These are phyloP conservation scores for Arabidopsis lyrata DNA, from an alignment of 441 rosid species.

Conservation along the genomic window DNA sequence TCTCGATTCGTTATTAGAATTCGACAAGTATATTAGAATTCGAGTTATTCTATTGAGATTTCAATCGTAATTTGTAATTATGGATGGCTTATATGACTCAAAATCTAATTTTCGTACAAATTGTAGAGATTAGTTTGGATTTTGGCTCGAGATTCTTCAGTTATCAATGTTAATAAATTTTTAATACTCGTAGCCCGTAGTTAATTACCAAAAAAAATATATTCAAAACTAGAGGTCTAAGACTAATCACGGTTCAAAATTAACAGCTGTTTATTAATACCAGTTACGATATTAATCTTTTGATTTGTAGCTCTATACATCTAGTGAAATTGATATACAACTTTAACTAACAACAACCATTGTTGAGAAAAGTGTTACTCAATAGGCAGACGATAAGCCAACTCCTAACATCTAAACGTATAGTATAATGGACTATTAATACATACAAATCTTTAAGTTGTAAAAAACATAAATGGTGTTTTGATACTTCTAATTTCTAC, in stretches of 20 bases:
- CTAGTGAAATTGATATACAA: background rate
- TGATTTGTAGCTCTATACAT: slow-evolving; percentile 9
- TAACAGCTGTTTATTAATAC: background rate
- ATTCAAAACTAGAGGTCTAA: background rate
- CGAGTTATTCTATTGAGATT: too few species aligned
- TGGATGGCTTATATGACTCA: too few species aligned
- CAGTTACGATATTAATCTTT: background rate
- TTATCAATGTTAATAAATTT: background rate
- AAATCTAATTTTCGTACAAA: too few species aligned
- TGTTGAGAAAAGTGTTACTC: background rate
- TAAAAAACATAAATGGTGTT: background rate
- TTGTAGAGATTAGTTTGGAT: too few species aligned
- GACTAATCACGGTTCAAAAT: too few species aligned
- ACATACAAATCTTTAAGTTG: background rate
- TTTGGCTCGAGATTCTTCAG: too few species aligned
- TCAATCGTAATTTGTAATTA: too few species aligned
- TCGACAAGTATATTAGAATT: too few species aligned
- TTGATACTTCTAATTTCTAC: background rate
- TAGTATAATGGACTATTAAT: background rate
- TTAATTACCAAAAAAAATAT: too few species aligned
- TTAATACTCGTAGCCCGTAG: background rate
- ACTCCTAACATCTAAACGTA: slow-evolving; percentile 8
- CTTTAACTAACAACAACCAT: slow-evolving; percentile 1
- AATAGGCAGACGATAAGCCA: background rate
- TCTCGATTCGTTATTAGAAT: too few species aligned